Percentiles rank a stretch among this genome's conserved stretches.
These are phyloP conservation scores for Leccinum solheimii DNA, from an alignment of 1,284 basidiomycete genomes.

Conservation along the genomic window DNA sequence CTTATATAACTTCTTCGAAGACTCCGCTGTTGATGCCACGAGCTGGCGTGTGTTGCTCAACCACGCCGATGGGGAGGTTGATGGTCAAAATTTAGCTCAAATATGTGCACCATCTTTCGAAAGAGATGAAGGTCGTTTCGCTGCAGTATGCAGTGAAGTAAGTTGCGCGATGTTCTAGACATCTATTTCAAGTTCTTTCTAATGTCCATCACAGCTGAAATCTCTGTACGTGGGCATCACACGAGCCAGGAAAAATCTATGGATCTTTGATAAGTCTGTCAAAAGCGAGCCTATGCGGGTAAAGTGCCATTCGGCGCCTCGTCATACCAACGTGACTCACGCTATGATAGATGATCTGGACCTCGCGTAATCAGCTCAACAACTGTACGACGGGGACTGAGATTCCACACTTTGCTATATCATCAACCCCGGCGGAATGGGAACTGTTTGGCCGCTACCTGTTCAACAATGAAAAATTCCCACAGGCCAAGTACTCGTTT, in stretches of 20 bases:
- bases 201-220: slow-evolving; percentile 50
- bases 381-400: slow-evolving; percentile 42
- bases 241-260: slow-evolving; percentile 63
- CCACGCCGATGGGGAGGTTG: slow-evolving; percentile 30
- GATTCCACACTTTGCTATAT: slow-evolving; percentile 49
- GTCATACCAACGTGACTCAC: background rate
- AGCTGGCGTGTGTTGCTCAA: slow-evolving; percentile 65
- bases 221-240: slow-evolving; percentile 71
- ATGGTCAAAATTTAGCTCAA: slow-evolving; percentile 14
- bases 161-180: background rate
- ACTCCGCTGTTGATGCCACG: slow-evolving; percentile 50
- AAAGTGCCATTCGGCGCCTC: slow-evolving; percentile 10
- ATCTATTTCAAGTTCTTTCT: background rate
- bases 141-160: slow-evolving; percentile 62
- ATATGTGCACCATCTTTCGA: slow-evolving; percentile 48
- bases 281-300: slow-evolving; percentile 62
- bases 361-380: slow-evolving; percentile 42
- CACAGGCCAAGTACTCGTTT: slow-evolving; percentile 63
- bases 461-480: slow-evolving; percentile 57
- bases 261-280: slow-evolving; percentile 63
- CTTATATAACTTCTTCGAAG: slow-evolving; percentile 69
- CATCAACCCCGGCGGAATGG: slow-evolving; percentile 57
- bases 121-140: slow-evolving; percentile 50
- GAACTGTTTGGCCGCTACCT: slow-evolving; percentile 48
- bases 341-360: slow-evolving; percentile 49